Conservation (phyloP, 192 early-diverging fungal genomes). For the Backusella morwellensis region DNA sequence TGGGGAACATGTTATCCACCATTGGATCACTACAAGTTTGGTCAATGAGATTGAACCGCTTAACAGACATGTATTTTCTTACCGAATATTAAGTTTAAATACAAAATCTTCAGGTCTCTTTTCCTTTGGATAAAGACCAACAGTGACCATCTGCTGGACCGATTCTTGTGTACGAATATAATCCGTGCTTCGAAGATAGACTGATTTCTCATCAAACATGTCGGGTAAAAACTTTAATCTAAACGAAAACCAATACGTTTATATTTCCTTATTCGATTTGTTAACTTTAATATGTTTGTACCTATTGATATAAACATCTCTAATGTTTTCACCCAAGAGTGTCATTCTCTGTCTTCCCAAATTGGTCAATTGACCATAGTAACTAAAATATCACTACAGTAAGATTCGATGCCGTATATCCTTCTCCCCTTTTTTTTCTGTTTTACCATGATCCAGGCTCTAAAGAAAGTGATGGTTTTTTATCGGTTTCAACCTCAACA, state of each 20-base stretch:
- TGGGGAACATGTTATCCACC: constrained; percentile 36
- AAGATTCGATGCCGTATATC: background rate
- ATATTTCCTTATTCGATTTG: background rate
- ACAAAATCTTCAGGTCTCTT: constrained; percentile 11
- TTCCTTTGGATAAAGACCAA: constrained; percentile 34
- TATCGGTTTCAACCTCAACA: constrained; percentile 13
- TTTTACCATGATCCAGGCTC: constrained; percentile 15
- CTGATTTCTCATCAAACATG: constrained; percentile 1
- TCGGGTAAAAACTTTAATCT: constrained; percentile 32
- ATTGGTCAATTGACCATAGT: constrained; percentile 38
- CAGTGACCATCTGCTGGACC: constrained; percentile 36
- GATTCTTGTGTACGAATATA: constrained; percentile 38
- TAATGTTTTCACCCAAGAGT: constrained; percentile 25
- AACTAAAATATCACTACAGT: constrained; percentile 13
- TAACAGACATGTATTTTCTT: background rate
- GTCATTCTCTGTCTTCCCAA: constrained; percentile 34
- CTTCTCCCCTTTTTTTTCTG: background rate
- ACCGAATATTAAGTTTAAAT: constrained; percentile 38
- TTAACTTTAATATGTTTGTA: background rate
- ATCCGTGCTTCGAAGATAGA: constrained; percentile 36
- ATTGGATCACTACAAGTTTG: constrained; percentile 23
- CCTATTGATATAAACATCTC: constrained; percentile 36
- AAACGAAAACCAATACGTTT: background rate
- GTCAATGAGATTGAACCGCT: background rate
- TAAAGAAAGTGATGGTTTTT: background rate